phyloP scores from a whole-genome alignment of 306 rosid genomes.

The Lathyrus aphaca region DNA sequence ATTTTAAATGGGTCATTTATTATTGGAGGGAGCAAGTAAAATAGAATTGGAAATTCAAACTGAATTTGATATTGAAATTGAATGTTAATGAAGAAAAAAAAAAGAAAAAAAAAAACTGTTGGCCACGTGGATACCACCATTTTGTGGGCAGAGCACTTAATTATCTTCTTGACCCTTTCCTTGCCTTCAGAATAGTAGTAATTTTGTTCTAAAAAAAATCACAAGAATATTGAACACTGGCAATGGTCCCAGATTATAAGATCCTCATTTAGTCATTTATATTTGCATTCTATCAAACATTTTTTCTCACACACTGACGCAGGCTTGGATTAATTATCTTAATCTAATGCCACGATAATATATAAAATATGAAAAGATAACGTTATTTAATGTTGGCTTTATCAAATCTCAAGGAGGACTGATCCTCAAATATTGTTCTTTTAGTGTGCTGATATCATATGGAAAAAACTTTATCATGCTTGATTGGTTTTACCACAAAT shows the following conservation, averaged over 20 bases:
- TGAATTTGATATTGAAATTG: constrained; percentile 21
- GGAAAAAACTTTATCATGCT: constrained; percentile 25
- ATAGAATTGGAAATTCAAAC: too few relatives aligned
- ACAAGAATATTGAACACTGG: not conserved
- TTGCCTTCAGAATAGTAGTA: constrained; percentile 16
- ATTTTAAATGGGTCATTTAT: too few relatives aligned
- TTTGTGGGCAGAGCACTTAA: constrained; percentile 57
- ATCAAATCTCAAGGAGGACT: constrained; percentile 29
- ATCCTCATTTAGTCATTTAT: constrained; percentile 19
- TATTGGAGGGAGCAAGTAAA: too few relatives aligned
- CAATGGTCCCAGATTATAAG: constrained; percentile 25
- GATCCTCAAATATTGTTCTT: constrained; percentile 25
- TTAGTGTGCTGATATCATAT: constrained; percentile 28
- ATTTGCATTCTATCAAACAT: constrained; percentile 30
- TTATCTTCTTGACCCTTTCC: constrained; percentile 40
- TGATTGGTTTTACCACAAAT: constrained; percentile 33
- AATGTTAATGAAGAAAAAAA: constrained; percentile 16
- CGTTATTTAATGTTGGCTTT: constrained; percentile 41
- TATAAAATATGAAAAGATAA: constrained; percentile 43
- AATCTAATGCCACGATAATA: constrained; percentile 37
- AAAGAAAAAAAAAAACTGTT: constrained; percentile 28
- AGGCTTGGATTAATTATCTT: not conserved
- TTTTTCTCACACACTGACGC: not conserved
- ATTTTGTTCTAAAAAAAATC: too few relatives aligned
- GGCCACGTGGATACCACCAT: constrained; percentile 63